A percentile compares a stretch with the other conserved stretches of the same genome.
Evolutionary conservation across 2,329 filamentous ascomycete species (phyloP).

Genomic region (Nemania sp.): DNA sequence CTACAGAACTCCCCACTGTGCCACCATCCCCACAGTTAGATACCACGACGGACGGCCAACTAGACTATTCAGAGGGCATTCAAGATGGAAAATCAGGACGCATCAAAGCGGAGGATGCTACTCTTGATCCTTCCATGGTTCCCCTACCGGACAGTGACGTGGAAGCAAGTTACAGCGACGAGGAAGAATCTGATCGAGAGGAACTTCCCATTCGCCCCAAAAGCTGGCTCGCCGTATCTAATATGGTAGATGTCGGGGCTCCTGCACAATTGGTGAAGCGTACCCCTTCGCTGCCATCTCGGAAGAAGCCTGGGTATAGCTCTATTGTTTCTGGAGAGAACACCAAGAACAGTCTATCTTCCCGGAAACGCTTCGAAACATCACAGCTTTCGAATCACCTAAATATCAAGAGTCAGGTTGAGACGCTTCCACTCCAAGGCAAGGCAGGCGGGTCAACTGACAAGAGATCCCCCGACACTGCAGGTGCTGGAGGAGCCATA

Average conservation of each 20-base stretch:
- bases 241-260: slow-evolving; percentile 41
- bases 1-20: slow-evolving; percentile 47
- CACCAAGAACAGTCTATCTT: neutral
- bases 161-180: slow-evolving; percentile 69
- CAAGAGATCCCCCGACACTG: slow-evolving; percentile 19
- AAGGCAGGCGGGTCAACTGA: slow-evolving; percentile 18
- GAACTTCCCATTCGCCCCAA: slow-evolving; percentile 50
- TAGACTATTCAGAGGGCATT: neutral
- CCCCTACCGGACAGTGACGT: slow-evolving; percentile 70
- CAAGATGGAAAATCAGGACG: slow-evolving; percentile 5
- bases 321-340: slow-evolving; percentile 1
- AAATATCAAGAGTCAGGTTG: slow-evolving; percentile 9
- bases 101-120: slow-evolving; percentile 17
- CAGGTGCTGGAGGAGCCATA: slow-evolving; percentile 23
- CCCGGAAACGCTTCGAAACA: neutral
- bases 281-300: slow-evolving; percentile 34
- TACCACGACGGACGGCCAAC: slow-evolving; percentile 33
- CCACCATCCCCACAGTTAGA: slow-evolving; percentile 34
- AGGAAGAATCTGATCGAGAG: slow-evolving; percentile 56
- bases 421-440: neutral
- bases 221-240: slow-evolving; percentile 49
- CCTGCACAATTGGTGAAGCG: slow-evolving; percentile 42
- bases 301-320: slow-evolving; percentile 30
- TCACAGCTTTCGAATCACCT: slow-evolving; percentile 2
- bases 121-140: slow-evolving; percentile 59